These are phyloP conservation scores for Debaryomyces subglobosus DNA, from an alignment of 1,139 yeast species.

Conservation along the genomic window DNA sequence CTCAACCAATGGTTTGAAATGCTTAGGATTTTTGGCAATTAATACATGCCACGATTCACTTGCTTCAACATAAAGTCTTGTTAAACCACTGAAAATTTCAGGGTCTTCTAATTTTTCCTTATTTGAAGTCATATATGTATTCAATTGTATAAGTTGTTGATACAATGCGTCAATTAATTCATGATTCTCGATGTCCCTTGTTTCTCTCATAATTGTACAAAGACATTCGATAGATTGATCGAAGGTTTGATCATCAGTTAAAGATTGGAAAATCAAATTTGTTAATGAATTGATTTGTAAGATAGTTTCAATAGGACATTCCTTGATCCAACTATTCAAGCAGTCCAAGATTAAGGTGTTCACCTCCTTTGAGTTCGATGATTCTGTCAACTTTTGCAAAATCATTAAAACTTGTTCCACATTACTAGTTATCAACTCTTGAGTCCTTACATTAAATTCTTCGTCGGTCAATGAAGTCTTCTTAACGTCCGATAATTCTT, in stretches of 20 bases:
- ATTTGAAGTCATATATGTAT: slow-evolving; percentile 45
- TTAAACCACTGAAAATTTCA: slow-evolving; percentile 70
- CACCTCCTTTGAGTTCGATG: slow-evolving; percentile 15
- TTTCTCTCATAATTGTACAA: slow-evolving; percentile 76
- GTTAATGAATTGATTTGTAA: slow-evolving; percentile 65
- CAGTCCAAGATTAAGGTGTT: slow-evolving; percentile 64
- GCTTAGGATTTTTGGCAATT: slow-evolving; percentile 71
- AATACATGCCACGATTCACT: slow-evolving; percentile 96
- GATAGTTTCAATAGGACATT: slow-evolving; percentile 71
- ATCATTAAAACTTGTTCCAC: slow-evolving; percentile 70
- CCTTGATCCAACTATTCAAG: slow-evolving; percentile 87
- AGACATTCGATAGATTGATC: slow-evolving; percentile 90
- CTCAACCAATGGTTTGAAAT: slow-evolving; percentile 76
- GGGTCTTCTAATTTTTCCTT: slow-evolving; percentile 57
- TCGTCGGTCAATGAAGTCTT: slow-evolving; percentile 81
- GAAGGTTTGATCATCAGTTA: slow-evolving; percentile 66
- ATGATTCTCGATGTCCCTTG: slow-evolving; percentile 69
- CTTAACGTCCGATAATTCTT: slow-evolving; percentile 80
- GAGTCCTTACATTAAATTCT: slow-evolving; percentile 68
- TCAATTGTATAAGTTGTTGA: slow-evolving; percentile 64
- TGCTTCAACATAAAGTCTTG: slow-evolving; percentile 85
- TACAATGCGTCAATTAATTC: slow-evolving; percentile 69
- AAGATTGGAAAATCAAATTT: slow-evolving; percentile 67
- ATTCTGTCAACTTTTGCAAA: slow-evolving; percentile 53
- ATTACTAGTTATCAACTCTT: slow-evolving; percentile 63